phyloP scores from a whole-genome alignment of 768 basidiomycete genomes.

The Podaxis sp. region DNA sequence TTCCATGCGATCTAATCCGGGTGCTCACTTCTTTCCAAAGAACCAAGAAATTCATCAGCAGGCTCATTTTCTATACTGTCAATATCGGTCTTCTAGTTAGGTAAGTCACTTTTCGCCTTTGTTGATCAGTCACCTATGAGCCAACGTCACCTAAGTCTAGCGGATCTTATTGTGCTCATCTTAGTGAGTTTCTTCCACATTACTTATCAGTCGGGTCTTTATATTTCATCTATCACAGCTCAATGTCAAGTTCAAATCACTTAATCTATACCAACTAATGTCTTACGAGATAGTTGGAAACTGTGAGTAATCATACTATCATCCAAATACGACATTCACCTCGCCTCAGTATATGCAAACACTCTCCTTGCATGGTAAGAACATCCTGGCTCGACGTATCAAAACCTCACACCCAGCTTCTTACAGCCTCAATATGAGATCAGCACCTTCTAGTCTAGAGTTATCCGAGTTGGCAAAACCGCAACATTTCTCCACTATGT shows the following conservation, averaged over 20 bases:
- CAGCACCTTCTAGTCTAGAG: constrained; percentile 1
- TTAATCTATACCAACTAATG: constrained; percentile 3
- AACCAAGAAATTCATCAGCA: constrained; percentile 5
- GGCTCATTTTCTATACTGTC: background rate
- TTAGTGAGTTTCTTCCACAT: background rate
- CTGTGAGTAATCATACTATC: background rate
- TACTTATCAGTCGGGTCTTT: background rate
- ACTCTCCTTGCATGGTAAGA: constrained; percentile 4
- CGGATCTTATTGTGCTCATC: background rate
- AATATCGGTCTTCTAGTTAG: constrained; percentile 4
- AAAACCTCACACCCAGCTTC: background rate
- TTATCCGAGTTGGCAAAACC: background rate
- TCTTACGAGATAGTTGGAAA: constrained; percentile 1
- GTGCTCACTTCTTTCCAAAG: background rate
- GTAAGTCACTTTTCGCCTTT: background rate
- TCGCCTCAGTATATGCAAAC: constrained; percentile 1
- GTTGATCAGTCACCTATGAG: too few species aligned
- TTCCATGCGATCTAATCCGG: background rate
- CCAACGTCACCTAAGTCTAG: background rate
- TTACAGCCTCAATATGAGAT: constrained; percentile 6
- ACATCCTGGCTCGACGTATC: background rate
- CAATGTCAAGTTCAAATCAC: background rate
- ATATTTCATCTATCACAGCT: background rate
- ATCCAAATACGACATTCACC: background rate
- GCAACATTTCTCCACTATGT: background rate